Base-by-base conservation (phyloP, 257 asterid genomes). In the Datura wrightii region DNA sequence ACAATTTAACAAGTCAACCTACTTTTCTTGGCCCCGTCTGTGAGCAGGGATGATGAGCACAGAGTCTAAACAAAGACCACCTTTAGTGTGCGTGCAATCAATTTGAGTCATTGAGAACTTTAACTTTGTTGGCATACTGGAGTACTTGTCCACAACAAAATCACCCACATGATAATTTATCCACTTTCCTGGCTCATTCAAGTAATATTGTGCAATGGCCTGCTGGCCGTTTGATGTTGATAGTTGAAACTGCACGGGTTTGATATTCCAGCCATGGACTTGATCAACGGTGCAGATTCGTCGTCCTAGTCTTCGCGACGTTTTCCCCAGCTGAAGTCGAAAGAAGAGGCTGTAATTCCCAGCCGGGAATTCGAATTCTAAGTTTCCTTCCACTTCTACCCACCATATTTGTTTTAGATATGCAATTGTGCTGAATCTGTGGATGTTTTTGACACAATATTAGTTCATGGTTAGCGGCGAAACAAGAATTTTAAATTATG, bases 331-430 rank as follows among this genome's bases (percentile, higher is more conserved):
- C 37, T 84, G 90, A 48, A 92, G 67, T 31, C 94, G 88, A 88
- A 91, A 91, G 85, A 85, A 92, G 3, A 92, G 65, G 88, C 92
- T 83, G 88, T 91, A 92, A 0, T 15, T 62, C 60, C 94, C 95
- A 1, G 65, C 85, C 2, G 95, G 95, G 85, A 92, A 91, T 36
- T 92, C 95, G 44, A 92, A 84, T 8, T 91, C 93, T 10, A 92
- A 53, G 71, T 71, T 70, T 59, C 95, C 94, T 80, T 87, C 91
- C 8, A 87, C 91, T 89, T 92, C 90, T 19, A 92, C 87, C 94
- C 95, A 92, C 95, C 95, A 92, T 86, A 85, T 90, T 88, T 92
- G 90, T 54, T 88, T 88, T 39, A 92, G 93, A 89, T 89, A 91
- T 82, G 92, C 93, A 11, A 89, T 70, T 41, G 89, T 82, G 42